A percentile compares a stretch with the other conserved stretches of the same genome.
These are phyloP conservation scores for Arachnopeziza araneosa DNA, from an alignment of 2,329 filamentous ascomycete species.

Conservation along the genomic window DNA sequence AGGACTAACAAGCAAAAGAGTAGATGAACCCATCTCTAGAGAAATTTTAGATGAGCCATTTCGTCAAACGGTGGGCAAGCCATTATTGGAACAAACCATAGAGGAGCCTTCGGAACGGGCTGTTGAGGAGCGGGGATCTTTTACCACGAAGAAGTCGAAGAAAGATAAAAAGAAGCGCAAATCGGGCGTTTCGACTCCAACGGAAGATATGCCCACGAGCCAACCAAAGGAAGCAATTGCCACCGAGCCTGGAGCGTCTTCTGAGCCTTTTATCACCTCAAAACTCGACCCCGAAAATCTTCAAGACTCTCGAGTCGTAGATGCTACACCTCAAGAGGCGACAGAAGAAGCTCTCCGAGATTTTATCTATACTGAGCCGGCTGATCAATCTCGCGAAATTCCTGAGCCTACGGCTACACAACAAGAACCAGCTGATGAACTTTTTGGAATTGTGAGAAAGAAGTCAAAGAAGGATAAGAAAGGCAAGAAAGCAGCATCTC, in stretches of 20 bases:
- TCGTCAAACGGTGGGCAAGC: not conserved
- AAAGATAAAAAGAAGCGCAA: not conserved
- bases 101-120: not conserved
- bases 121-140: not conserved
- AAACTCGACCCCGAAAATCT: not conserved
- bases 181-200: not conserved
- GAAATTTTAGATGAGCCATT: not conserved
- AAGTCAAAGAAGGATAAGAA: slow-evolving; percentile 26
- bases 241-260: not conserved
- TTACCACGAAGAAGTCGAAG: not conserved
- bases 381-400: not conserved
- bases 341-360: not conserved
- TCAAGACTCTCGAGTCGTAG: not conserved
- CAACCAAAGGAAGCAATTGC: not conserved
- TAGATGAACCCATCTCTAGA: not conserved
- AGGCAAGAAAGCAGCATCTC: slow-evolving; percentile 12
- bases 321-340: not conserved
- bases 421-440: not conserved
- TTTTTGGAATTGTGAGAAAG: slow-evolving; percentile 14
- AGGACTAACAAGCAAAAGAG: not conserved
- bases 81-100: not conserved
- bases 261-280: not conserved
- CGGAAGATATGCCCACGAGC: not conserved
- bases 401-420: not conserved
- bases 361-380: not conserved